A percentile compares a stretch with the other conserved stretches of the same genome.
These are phyloP conservation scores for Aspergillus viridinutans DNA, from an alignment of 2,329 filamentous ascomycete genomes.

Conservation along the genomic window DNA sequence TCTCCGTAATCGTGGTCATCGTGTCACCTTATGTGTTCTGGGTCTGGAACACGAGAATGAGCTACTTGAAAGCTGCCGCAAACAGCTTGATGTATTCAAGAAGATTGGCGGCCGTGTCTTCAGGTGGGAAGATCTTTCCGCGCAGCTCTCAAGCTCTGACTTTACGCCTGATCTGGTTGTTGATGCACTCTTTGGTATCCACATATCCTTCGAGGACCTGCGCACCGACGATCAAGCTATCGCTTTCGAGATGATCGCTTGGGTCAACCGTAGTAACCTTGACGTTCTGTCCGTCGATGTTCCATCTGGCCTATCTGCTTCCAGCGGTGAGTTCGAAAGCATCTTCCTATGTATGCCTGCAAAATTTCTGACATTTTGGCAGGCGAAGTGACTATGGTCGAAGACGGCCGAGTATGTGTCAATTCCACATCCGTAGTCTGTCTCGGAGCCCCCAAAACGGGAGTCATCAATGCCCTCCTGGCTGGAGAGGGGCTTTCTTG, in stretches of 20 bases:
- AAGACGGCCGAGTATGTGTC: slow-evolving; percentile 75
- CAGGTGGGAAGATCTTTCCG: slow-evolving; percentile 56
- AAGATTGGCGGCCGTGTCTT: slow-evolving; percentile 74
- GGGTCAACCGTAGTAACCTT: slow-evolving; percentile 84
- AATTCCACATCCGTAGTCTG: slow-evolving; percentile 78
- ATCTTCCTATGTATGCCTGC: slow-evolving; percentile 19
- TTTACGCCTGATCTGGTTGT: slow-evolving; percentile 74
- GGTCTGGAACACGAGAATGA: slow-evolving; percentile 79
- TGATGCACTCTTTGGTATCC: slow-evolving; percentile 82
- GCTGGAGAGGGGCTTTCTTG: slow-evolving; percentile 57
- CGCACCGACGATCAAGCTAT: slow-evolving; percentile 76
- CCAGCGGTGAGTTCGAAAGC: slow-evolving; percentile 63
- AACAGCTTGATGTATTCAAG: slow-evolving; percentile 78
- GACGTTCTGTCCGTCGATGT: slow-evolving; percentile 84
- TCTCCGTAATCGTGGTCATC: slow-evolving; percentile 74
- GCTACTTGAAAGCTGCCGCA: slow-evolving; percentile 71
- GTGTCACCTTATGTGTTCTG: slow-evolving; percentile 77
- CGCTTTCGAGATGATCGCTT: slow-evolving; percentile 85
- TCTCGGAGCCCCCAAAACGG: slow-evolving; percentile 81
- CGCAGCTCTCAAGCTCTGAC: slow-evolving; percentile 49
- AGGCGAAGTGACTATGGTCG: slow-evolving; percentile 55
- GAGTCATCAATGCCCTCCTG: slow-evolving; percentile 72
- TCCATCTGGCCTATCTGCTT: slow-evolving; percentile 81
- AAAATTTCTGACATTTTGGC: slow-evolving; percentile 13
- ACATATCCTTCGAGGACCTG: slow-evolving; percentile 83